Evolutionary conservation across 768 basidiomycete genomes (phyloP), one percentile per base, ranked within the genome.

Genomic region (Tephrocybe sp.): DNA sequence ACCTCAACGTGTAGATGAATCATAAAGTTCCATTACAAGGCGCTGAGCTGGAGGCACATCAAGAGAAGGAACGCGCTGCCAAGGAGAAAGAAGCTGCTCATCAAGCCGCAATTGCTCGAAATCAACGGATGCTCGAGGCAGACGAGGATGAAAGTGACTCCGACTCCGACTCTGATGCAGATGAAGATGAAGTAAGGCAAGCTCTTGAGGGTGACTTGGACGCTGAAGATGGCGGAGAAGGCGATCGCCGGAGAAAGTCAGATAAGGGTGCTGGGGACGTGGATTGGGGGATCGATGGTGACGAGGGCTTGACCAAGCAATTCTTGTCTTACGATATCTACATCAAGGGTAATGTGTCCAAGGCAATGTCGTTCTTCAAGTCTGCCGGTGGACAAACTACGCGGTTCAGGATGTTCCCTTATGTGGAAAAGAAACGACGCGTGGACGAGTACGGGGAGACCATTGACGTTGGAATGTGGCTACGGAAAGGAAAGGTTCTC

Each of bases 371-470:
- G 2, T 94, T 93, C 71, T 96, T 94, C 77, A 93, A 92, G 66
- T 86, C 73, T 50, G 72, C 82, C 8, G 83, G 82, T 12, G 75
- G 77, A 9, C 85, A 88, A 56, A 72, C 79, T 13, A 90, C 89
- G 55, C 76, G 97, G 44, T 98, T 90, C 66, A 79, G 96, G 55
- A 98, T 98, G 94, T 98, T 98, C 70, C 97, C 97, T 0, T 94
- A 92, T 56, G 83, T 96, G 24, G 96, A 98, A 70, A 87, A 91
- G 69, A 91, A 88, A 62, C 75, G 92, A 56, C 79, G 89, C 56
- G 90, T 98, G 18, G 97, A 99, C 63, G 91, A 90, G 57, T 99
- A 92, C 64, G 97, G 97, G 8, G 97, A 99, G 73, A 88, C 85
- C 9, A 75, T 98, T 44, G 97, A 98, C 66, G 88, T 98, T 5